Base-by-base conservation (phyloP, 1,284 basidiomycete species). In the Schizophyllum amplum region DNA sequence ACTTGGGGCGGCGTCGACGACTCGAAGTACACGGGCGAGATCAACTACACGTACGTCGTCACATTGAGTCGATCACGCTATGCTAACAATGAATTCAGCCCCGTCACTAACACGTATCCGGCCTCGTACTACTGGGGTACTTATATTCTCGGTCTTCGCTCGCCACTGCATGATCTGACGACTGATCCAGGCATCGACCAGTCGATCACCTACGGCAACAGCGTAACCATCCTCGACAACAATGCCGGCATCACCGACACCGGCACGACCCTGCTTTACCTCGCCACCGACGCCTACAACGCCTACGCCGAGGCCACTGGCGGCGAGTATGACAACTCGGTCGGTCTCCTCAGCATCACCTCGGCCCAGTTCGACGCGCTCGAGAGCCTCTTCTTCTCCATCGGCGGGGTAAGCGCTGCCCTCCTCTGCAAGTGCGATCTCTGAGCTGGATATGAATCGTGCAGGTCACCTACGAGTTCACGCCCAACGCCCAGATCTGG, bases 261-360 rank as follows among this genome's bases (percentile, higher is more conserved):
- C n/a, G 62, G 62, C 15, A 61, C 62, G 20, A 60, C 62, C 27
- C 55, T 61, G 33, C 33, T 60, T 52, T 55, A 53, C 46, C 33
- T 63, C 47, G 52, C 62, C 15, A 42, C 62, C n/a, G 59, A 60
- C 26, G 61, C 58, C 1, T 66, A 61, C 56, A 48, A 54, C 22
- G 54, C 33, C n/a, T 77, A 75, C 65, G 47, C 63, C 58, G 17
- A 54, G 3, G 68, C 68, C 1, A 72, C 71, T 5, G 72, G 72
- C 26, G 74, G 65, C 1, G 64, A 63, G 4, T 46, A 62, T 23
- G 75, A 75, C 64, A 49, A 55, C 23, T 51, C 51, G n/a, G 72
- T 71, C 1, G 74, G 74, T 17, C 67, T 77, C 7, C 66, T 74
- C 52, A 61, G 60, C 22, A 60, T 76, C 55, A 66, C 69, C 2